Base-by-base conservation (phyloP, 257 asterid genomes). In the Salvia miltiorrhiza region DNA sequence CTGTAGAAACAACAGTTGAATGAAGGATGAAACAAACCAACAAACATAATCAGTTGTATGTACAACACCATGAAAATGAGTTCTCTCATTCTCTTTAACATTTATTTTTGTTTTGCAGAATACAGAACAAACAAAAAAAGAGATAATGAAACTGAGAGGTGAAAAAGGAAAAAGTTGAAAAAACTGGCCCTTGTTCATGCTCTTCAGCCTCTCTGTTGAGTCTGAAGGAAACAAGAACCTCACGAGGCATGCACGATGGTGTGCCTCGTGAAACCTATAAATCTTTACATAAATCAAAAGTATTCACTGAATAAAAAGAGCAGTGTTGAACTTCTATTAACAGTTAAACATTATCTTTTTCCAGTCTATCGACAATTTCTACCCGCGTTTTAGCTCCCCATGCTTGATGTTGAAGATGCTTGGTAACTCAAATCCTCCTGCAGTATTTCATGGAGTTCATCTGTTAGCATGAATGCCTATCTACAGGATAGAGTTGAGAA, bases 341-440 rank as follows among this genome's bases (percentile, higher is more conserved):
- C 40, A 54, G 39, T 53, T 56, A 70, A 67, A 65, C 55, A 5
- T 7, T 30, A 32, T 67, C 59, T 60, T 37, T 17, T 63, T 32
- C n/a, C 65, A 43, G 61, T 44, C 63, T 35, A 66, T 43, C 5
- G 45, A 26, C 37, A 20, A 61, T 24, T 55, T 3, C 28, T 40
- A 41, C 67, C 65, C 3, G 17, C 54, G 12, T 26, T 69, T 77
- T 69, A 73, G 82, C 94, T 79, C 67, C 82, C 93, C 49, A 59
- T 73, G 74, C 91, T 85, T 24, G 88, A 82, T 26, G 71, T 86
- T 8, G 81, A 24, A 1, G 88, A 76, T 43, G 73, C 24, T 44
- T 88, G 81, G 68, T 35, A 83, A 67, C 88, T 82, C 76, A 83
- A 40, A 47, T 87, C 94, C 3, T 87, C 95, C 96, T 86, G 91